Base-by-base conservation (phyloP, 306 rosid species). In the Lathyrus aphaca region DNA sequence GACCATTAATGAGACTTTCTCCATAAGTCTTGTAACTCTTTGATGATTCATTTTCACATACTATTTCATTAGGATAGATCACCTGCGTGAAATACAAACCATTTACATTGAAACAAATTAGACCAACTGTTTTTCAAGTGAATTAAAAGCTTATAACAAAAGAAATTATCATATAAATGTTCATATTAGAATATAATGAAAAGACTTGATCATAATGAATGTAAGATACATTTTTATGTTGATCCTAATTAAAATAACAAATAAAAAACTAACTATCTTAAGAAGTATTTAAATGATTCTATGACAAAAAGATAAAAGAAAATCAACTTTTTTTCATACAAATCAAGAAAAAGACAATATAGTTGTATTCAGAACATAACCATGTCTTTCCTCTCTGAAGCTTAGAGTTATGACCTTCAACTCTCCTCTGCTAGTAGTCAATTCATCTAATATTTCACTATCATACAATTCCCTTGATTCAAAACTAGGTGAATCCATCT, bases 341-440 rank as follows among this genome's bases (percentile, higher is more conserved):
- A 68, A 74, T 54, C 19, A 39, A 43, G 40, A 45, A 70, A 48
- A 62, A 40, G 40, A 10, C 32, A 68, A 2, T 10, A 44, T 35
- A 78, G 43, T 18, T 15, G 25, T 37, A 1, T 37, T 58, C 75
- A 85, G 87, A 88, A 46, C 55, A 17, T 49, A 49, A 27, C 37
- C 39, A 3, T 55, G 64, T 55, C 84, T 83, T 37, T 92, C 97
- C 69, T 92, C 97, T 1, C 8, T 73, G 43, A 86, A 87, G 82
- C 95, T 92, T 11, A 78, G 45, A 37, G 74, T 74, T 89, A 81
- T 84, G 66, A 89, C 69, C 83, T 89, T 92, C 71, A 92, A 66
- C 79, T 89, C 96, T 50, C 97, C 96, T 84, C 97, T 87, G 12
- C 71, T 81, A 1, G 95, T 92, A 49, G 95, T 87, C 53, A 89